Base-by-base conservation (phyloP, 495 filamentous ascomycete species). In the Neurospora sublineolata region DNA sequence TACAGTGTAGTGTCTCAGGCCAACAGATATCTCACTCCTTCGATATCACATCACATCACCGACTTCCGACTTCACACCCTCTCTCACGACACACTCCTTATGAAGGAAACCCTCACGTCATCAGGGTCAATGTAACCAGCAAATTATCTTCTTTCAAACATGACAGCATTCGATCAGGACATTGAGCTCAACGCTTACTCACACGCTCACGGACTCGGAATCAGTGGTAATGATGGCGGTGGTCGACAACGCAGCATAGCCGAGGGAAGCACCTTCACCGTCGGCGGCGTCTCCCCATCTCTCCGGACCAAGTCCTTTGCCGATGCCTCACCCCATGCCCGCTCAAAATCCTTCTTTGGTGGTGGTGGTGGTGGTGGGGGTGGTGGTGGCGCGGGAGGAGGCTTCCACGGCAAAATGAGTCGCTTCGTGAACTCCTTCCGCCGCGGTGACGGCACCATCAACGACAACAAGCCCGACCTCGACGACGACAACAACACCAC, bases 391-490 rank as follows among this genome's bases (percentile, higher is more conserved):
- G 72, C 67, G 73, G 74, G 46, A 37, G 42, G 67, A 14, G 70
- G 64, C 33, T 36, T 76, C 10, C 72, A 75, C 27, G 69, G 72
- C 42, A 37, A 36, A 1, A 6, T 75, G 33, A n/a, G 44, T 64
- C 64, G 71, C 71, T 79, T 79, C 69, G 73, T 80, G 67, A 77
- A 80, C 74, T 74, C 77, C 0, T 80, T 80, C 69, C 77, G 77
- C 8, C 78, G 77, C 44, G 71, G 76, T 9, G 73, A 78, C 42
- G 68, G 60, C 52, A 38, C 41, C 39, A 64, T 64, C 52, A 64
- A 64, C 52, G 7, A 33, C 30, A 64, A 64, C 18, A 3, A 36
- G 33, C 0, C 18, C 52, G 37, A 60, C 71, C n/a, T 36, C 37
- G 44, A 64, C 42, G 42, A 70, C 37, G 27, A 58, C 37, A 40